Percentiles rank a stretch among this genome's conserved stretches.
These are phyloP conservation scores for Dactylella cylindrospora DNA, from an alignment of 2,329 filamentous ascomycete genomes.

Conservation along the genomic window DNA sequence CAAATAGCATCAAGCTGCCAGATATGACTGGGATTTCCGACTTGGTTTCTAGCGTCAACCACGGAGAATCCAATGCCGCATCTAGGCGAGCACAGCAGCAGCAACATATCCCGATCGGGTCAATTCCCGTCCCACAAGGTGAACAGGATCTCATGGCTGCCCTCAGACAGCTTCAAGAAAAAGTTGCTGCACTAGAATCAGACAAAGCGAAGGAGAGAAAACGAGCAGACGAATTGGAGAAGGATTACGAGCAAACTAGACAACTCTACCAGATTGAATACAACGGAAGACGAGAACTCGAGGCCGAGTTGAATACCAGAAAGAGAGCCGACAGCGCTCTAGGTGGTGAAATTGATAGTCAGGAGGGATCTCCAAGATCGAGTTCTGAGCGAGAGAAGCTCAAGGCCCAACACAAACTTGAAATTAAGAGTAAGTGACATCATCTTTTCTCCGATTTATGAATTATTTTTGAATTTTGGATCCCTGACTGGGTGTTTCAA, in stretches of 20 bases:
- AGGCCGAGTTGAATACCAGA: constrained; percentile 43
- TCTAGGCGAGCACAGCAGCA: constrained; percentile 21
- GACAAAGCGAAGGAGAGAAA: constrained; percentile 45
- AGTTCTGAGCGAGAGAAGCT: constrained; percentile 43
- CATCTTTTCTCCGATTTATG: not conserved
- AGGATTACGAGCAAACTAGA: constrained; percentile 45
- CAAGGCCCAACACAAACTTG: constrained; percentile 45
- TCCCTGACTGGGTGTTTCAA: constrained; percentile 6
- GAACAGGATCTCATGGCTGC: constrained; percentile 47
- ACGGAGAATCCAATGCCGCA: constrained; percentile 17
- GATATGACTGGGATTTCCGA: constrained; percentile 44
- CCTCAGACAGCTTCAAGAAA: constrained; percentile 48
- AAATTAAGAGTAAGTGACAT: constrained; percentile 46
- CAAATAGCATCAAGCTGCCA: constrained; percentile 33
- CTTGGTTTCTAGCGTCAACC: constrained; percentile 38
- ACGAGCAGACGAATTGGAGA: constrained; percentile 45
- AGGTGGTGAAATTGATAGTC: constrained; percentile 46
- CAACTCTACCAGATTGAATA: constrained; percentile 46
- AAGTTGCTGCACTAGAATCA: constrained; percentile 46
- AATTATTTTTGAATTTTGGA: not conserved
- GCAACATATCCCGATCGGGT: constrained; percentile 45
- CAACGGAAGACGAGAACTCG: constrained; percentile 42
- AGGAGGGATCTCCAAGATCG: constrained; percentile 32
- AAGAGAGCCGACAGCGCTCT: constrained; percentile 45
- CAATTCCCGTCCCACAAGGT: constrained; percentile 48